Base-by-base conservation (phyloP, 2,329 filamentous ascomycete species). In the Penicillium nordicum region DNA sequence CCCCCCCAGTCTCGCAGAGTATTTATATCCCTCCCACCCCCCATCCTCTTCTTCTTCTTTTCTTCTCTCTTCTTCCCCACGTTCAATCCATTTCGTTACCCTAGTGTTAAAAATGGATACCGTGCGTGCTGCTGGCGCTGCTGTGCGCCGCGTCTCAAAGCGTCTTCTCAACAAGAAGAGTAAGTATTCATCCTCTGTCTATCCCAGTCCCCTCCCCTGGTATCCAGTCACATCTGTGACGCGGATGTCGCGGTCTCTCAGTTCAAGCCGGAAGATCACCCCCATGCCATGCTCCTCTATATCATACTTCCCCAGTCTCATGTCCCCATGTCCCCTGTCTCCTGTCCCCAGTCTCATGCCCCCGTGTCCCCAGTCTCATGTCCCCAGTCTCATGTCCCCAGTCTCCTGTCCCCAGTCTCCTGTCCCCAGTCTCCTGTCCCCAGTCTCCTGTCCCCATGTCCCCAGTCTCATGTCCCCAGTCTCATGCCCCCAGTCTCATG, bases 31-130 rank as follows among this genome's bases (percentile, higher is more conserved):
- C 29, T 21, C 32, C 10, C 30, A 16, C 12, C 4, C 21, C 34
- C 11, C 16, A 18, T 4, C 18, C 4, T 37, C 23, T 23, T 40
- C 41, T 21, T 52, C 16, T 44, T 49, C 23, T n/a, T 36, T 34
- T 32, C 43, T 49, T 40, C 37, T 40, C 42, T 46, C 27, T 23
- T 34, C 9, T 50, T 43, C 18, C 3, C 37, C 23, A 30, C 49
- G 18, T 36, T 51, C 21, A 5, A 38, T 41, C n/a, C 44, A 34
- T 43, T 48, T 34, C 29, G 21, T 46, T 40, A 46, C 43, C 10
- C 50, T 30, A 40, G 18, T 50, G 34, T 25, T 27, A 37, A 46
- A 46, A 25, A 55, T 55, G 53, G 41, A 55, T 14, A 23, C 42
- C 6, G 12, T 52, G 5, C 48, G 48, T 11, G 29, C 45, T 3